phyloP scores from a whole-genome alignment of 441 rosid species.

The Populus tomentosa region DNA sequence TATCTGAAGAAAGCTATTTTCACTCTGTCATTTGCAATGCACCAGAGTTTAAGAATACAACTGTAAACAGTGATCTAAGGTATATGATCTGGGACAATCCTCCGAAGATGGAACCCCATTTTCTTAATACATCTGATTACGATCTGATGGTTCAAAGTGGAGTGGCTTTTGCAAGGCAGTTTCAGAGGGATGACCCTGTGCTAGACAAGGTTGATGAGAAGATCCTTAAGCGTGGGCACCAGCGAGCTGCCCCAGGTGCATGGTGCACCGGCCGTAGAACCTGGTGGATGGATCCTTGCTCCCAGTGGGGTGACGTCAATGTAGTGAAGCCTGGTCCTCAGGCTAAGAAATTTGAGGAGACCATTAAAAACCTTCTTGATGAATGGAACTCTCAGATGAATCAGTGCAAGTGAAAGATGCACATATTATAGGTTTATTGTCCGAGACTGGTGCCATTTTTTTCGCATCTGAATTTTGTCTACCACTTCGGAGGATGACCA shows the following conservation, averaged over 20 bases:
- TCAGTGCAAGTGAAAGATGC: slow-evolving; percentile 66
- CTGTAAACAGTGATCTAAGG: slow-evolving; percentile 69
- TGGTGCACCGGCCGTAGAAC: slow-evolving; percentile 76
- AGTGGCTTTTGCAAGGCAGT: slow-evolving; percentile 77
- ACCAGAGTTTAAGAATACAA: slow-evolving; percentile 69
- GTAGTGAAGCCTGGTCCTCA: slow-evolving; percentile 65
- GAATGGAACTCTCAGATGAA: slow-evolving; percentile 55
- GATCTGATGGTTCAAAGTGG: slow-evolving; percentile 67
- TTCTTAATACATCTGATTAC: slow-evolving; percentile 50
- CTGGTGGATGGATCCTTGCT: slow-evolving; percentile 86
- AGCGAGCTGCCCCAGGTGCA: slow-evolving; percentile 57
- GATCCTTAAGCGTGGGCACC: slow-evolving; percentile 58
- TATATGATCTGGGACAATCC: slow-evolving; percentile 91
- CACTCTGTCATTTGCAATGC: slow-evolving; percentile 73
- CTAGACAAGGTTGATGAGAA: slow-evolving; percentile 66
- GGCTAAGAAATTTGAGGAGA: slow-evolving; percentile 60
- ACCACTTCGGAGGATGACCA: slow-evolving; percentile 12
- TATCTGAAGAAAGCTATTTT: slow-evolving; percentile 75
- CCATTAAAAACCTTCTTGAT: slow-evolving; percentile 59
- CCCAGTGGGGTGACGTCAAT: slow-evolving; percentile 82
- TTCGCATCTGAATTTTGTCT: slow-evolving; percentile 25
- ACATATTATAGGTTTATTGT: slow-evolving; percentile 12
- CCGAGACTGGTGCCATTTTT: slow-evolving; percentile 10
- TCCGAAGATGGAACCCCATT: slow-evolving; percentile 85
- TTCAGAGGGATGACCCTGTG: slow-evolving; percentile 57